A percentile compares a stretch with the other conserved stretches of the same genome.
phyloP scores from a whole-genome alignment of 75 land plant genomes.

The Picea glauca region DNA sequence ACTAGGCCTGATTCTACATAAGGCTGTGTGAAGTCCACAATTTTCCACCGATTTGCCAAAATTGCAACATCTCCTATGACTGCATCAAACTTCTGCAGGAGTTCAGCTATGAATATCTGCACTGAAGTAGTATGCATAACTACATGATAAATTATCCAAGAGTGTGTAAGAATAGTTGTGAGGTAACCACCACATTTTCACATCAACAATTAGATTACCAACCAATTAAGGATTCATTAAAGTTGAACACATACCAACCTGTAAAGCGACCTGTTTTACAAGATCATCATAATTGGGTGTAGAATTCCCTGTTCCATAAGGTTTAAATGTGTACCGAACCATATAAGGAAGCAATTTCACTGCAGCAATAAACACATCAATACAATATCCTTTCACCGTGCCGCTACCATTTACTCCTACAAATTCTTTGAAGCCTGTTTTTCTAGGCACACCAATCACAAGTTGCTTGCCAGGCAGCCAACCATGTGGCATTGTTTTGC shows the following conservation, averaged over 20 bases:
- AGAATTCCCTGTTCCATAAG: slow-evolving; percentile 38
- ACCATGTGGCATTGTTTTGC: slow-evolving; percentile 38
- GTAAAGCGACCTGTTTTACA: slow-evolving; percentile 25
- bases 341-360: slow-evolving; percentile 38
- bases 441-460: slow-evolving; percentile 58
- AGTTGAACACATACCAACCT: slow-evolving; percentile 27
- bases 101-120: slow-evolving; percentile 3
- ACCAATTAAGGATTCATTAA: slow-evolving; percentile 5
- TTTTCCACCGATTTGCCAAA: slow-evolving; percentile 24
- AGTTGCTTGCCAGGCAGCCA: slow-evolving; percentile 63
- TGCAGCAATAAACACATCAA: slow-evolving; percentile 62
- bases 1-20: slow-evolving; percentile 32
- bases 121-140: slow-evolving; percentile 10
- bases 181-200: not conserved
- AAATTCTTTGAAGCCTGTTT: slow-evolving; percentile 50
- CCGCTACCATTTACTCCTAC: slow-evolving; percentile 19
- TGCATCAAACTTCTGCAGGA: slow-evolving; percentile 32
- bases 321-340: slow-evolving; percentile 34
- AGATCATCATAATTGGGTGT: slow-evolving; percentile 57
- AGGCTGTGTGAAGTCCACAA: slow-evolving; percentile 50
- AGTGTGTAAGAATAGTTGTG: not conserved
- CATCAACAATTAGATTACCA: not conserved
- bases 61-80: slow-evolving; percentile 39
- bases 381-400: slow-evolving; percentile 42
- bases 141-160: not conserved